These are phyloP conservation scores for Xanthoconium separans DNA, from an alignment of 1,284 basidiomycete species.

Conservation along the genomic window DNA sequence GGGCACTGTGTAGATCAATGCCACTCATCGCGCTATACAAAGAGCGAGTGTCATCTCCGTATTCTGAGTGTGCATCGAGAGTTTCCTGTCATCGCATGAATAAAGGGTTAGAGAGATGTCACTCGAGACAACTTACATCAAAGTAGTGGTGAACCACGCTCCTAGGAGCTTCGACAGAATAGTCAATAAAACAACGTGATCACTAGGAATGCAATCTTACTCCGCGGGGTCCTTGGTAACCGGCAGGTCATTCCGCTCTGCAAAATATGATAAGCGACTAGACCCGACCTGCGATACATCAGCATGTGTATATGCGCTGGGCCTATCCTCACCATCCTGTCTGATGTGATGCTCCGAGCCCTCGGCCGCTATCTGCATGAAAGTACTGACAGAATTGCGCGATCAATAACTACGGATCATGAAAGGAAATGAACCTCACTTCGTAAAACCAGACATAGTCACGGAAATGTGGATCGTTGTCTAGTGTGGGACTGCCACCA, in stretches of 20 bases:
- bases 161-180: slow-evolving; percentile 66
- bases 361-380: slow-evolving; percentile 90
- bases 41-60: slow-evolving; percentile 64
- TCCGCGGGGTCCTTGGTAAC: slow-evolving; percentile 84
- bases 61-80: slow-evolving; percentile 68
- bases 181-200: background rate
- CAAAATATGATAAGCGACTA: slow-evolving; percentile 90
- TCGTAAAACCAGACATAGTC: slow-evolving; percentile 97
- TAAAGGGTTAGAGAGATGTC: slow-evolving; percentile 1
- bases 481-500: slow-evolving; percentile 84
- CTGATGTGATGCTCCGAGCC: slow-evolving; percentile 95
- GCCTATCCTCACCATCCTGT: slow-evolving; percentile 80
- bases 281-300: slow-evolving; percentile 60
- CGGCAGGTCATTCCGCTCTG: slow-evolving; percentile 84
- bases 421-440: slow-evolving; percentile 37
- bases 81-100: slow-evolving; percentile 55
- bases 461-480: slow-evolving; percentile 93
- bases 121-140: slow-evolving; percentile 54
- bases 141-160: slow-evolving; percentile 92
- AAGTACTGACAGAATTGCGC: slow-evolving; percentile 67
- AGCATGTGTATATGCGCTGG: background rate
- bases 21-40: slow-evolving; percentile 60
- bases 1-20: slow-evolving; percentile 52
- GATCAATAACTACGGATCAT: slow-evolving; percentile 2
- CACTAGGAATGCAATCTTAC: slow-evolving; percentile 39